Evolutionary conservation across 768 basidiomycete species (phyloP), one percentile per base, ranked within the genome.

Genomic region (Mrakia hoshinonis): DNA sequence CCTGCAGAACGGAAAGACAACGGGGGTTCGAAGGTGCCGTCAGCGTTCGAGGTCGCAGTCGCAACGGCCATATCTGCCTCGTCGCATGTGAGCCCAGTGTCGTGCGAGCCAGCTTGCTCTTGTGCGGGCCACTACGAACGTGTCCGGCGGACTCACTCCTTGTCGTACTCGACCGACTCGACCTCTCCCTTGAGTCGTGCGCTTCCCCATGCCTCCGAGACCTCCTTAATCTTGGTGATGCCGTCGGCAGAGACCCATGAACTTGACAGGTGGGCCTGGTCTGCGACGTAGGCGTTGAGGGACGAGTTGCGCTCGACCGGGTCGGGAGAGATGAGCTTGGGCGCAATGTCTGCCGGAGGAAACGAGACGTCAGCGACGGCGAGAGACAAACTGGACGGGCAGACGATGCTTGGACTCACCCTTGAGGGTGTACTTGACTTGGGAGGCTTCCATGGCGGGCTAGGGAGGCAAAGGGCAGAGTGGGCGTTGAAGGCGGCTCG

Each of bases 161-260:
- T 2, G 20, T 61, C 58, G 22, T 36, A 61, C 15, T 36, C 58
- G 12, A 61, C 58, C 5, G 15, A 34, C 36, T 61, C 34, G 18
- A 61, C 58, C 58, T 61, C 22, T 22, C 34, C 58, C 18, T 34
- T 36, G 4, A 36, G 31, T 15, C 34, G 31, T 22, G 31, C 31
- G 36, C 31, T 22, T 38, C 58, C 58, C 58, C 58, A 61, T 0
- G 58, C 58, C 34, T 61, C 58, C 20, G 31, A 36, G 58, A 61
- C 9, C 58, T 61, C 18, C 58, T 61, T 61, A 31, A 61, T 61
- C 58, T 61, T 61, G 15, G 58, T 61, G 20, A 61, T 36, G 2
- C 58, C 58, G 15, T 61, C 34, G 31, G 36, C 58, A 4, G 58
- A 20, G 20, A 31, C 36, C 58, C 58, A 61, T 15, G 58, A 36